Percentiles rank a stretch among this genome's conserved stretches.
Conservation (phyloP, 2,329 filamentous ascomycete genomes). For the Leptodontidium sp. region DNA sequence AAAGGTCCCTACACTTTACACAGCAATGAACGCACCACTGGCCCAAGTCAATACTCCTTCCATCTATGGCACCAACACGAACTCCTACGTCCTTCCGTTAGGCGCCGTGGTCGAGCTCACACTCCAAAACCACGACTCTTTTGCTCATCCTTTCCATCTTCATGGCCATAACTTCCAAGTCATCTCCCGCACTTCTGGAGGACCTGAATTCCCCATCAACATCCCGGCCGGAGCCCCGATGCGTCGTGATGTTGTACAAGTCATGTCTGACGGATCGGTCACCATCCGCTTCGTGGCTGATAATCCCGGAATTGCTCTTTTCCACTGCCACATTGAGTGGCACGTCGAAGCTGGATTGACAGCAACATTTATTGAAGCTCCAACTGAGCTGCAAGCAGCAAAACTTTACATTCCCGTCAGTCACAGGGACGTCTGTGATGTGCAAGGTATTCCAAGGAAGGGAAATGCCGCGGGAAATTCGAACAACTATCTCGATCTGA, state of each 20-base stretch:
- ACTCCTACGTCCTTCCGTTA: conserved; percentile 70
- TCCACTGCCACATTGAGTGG: conserved; percentile 72
- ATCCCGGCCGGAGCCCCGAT: conserved; percentile 56
- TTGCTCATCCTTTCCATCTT: conserved; percentile 32
- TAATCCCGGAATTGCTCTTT: conserved; percentile 73
- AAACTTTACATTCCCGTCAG: conserved; percentile 26
- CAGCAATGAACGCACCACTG: conserved; percentile 65
- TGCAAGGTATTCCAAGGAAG: conserved; percentile 17
- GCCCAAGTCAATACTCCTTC: conserved; percentile 55
- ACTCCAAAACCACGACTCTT: conserved; percentile 30
- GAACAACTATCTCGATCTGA: conserved; percentile 27
- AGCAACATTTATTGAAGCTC: conserved; percentile 42
- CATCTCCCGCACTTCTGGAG: conserved; percentile 22
- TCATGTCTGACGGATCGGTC: conserved; percentile 70
- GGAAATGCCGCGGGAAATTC: conserved; percentile 32
- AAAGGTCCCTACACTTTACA: conserved; percentile 80
- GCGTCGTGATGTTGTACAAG: conserved; percentile 66
- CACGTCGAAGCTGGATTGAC: conserved; percentile 54
- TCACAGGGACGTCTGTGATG: conserved; percentile 23
- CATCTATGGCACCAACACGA: conserved; percentile 67
- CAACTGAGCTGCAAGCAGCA: conserved; percentile 16
- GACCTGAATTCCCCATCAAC: conserved; percentile 19
- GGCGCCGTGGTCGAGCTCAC: conserved; percentile 61
- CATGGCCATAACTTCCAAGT: conserved; percentile 34
- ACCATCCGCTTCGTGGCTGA: conserved; percentile 71